Base-by-base conservation (phyloP, 2,329 filamentous ascomycete genomes). In the Sporothrix phasma region DNA sequence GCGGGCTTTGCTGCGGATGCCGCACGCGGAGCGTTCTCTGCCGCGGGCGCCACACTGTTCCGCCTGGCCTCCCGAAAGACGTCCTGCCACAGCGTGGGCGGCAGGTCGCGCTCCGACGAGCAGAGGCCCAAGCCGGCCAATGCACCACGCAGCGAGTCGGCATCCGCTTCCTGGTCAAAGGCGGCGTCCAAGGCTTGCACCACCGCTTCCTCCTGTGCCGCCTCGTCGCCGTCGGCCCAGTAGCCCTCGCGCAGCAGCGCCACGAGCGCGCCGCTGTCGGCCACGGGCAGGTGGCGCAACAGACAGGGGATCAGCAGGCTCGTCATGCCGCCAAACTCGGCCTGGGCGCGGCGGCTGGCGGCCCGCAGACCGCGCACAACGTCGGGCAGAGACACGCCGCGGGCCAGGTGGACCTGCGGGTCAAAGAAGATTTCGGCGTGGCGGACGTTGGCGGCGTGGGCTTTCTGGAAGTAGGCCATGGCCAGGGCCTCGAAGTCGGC, bases 371-470 rank as follows among this genome's bases (percentile, higher is more conserved):
- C 89, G 3, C 74, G 72, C 3, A 91, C 79, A 24, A 92, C 81
- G 1, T 83, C 86, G 17, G 80, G 76, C 71, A 89, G 87, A 7
- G 78, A 68, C 3, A 92, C 76, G 5, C 86, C 86, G 19, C 88
- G 81, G 13, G 75, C 76, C 4, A 84, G 81, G 73, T 92, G 89
- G 1, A 87, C 88, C 74, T 92, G 88, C 1, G 89, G 88, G 72
- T 92, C 89, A 76, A 92, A 92, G 76, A 91, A 92, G 68, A 91
- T 81, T 73, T 92, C 89, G 15, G 87, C 87, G 54, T 92, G 88
- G 58, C 83, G 79, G 1, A 92, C 85, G 43, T 84, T 84, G 67
- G 90, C 84, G 1, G 76, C 75, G 37, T 84, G 79, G 34, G 87
- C 88, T 65, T 81, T 83, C 37, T 78, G 71, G 73, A 92, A 88